Evolutionary conservation across 495 filamentous ascomycete genomes (phyloP), one percentile per base, ranked within the genome.

Genomic region (Penicillium robsamsonii): DNA sequence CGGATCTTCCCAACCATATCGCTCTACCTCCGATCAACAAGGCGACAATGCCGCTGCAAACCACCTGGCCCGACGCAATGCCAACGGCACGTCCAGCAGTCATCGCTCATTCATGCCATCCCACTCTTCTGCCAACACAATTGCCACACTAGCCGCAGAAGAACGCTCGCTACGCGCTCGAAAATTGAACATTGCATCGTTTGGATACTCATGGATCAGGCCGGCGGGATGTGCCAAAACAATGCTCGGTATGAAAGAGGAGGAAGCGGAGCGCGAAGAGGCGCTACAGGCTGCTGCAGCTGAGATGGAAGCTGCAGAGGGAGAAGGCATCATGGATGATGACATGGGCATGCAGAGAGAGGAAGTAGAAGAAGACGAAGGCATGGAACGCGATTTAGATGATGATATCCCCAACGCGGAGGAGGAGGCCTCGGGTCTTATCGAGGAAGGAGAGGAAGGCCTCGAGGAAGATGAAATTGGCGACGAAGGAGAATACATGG

Each of bases 181-280:
- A 42, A 88, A 88, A 64, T 75, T 80, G 22, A 87, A 88, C 61
- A 87, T 92, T 38, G 80, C 83, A 18, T 85, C 84, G 55, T 90
- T 90, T 62, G 90, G 90, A 49, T 81, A 77, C 60, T 82, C 81
- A 27, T 95, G 90, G 90, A 84, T 95, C 59, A 84, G 82, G 49
- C 90, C 90, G 10, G 87, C 87, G 0, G 90, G 90, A 9, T 79
- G 91, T 38, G 56, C 78, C 20, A 93, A 92, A 74, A 91, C 90
- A 10, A 79, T 91, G 60, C 81, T 88, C 57, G 87, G 88, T 52
- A 77, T 89, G 68, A 84, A 82, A 54, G 90, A 92, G 64, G 90
- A 93, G 77, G 79, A 85, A 25, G 83, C 87, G 18, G 90, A 95
- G 75, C 79, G 85, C 38, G 86, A 89, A 62, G 90, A 95, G 68